Conservation (phyloP, 2,329 filamentous ascomycete species). For the Chlorencoelia australis region DNA sequence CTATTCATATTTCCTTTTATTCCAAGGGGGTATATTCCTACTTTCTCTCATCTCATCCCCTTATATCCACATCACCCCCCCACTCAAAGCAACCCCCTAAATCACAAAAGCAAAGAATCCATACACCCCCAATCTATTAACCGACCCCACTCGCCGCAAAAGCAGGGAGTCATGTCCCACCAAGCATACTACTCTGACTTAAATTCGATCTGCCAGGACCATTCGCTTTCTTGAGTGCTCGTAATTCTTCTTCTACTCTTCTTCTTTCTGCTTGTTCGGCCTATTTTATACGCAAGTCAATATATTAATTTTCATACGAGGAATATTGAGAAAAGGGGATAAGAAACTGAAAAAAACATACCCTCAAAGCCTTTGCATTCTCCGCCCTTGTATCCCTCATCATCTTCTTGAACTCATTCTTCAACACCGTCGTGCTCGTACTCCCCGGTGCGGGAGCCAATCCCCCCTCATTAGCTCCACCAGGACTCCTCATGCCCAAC, state of each 20-base stretch:
- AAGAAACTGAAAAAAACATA: constrained; percentile 31
- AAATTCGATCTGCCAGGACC: constrained; percentile 28
- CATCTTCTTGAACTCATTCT: constrained; percentile 73
- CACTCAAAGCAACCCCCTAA: not conserved
- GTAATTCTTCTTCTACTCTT: constrained; percentile 53
- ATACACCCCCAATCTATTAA: not conserved
- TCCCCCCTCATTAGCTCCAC: constrained; percentile 24
- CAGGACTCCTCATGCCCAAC: constrained; percentile 50
- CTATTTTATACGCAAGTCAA: too few species aligned
- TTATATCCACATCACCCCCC: not conserved
- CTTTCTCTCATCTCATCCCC: not conserved
- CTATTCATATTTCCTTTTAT: not conserved
- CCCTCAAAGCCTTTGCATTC: constrained; percentile 53
- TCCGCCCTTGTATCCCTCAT: constrained; percentile 63
- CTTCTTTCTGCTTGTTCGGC: constrained; percentile 63
- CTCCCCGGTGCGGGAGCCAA: constrained; percentile 20
- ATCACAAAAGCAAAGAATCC: not conserved
- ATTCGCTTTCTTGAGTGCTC: constrained; percentile 32
- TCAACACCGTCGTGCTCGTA: constrained; percentile 58
- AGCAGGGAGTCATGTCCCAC: not conserved
- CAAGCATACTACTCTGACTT: constrained; percentile 18
- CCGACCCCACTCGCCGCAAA: not conserved
- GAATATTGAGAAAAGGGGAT: too few species aligned
- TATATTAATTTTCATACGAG: too few species aligned
- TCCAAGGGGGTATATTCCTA: not conserved